A percentile compares a stretch with the other conserved stretches of the same genome.
phyloP scores from a whole-genome alignment of 1,284 basidiomycete species.

The Sporisorium scitamineum region DNA sequence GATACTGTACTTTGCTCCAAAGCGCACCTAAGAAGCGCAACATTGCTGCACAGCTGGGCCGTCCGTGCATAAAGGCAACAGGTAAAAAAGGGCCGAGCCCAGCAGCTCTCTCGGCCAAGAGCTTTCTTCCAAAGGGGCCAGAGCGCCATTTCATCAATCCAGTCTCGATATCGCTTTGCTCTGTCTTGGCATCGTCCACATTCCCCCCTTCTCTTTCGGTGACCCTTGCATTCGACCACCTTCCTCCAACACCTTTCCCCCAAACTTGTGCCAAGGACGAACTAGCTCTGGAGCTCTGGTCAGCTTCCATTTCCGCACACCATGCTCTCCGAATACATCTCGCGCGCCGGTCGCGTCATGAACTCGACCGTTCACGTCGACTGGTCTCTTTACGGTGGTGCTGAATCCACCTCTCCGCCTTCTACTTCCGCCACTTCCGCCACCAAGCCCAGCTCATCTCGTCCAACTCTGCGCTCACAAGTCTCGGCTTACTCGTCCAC shows the following conservation, averaged over 20 bases:
- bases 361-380: constrained; percentile 62
- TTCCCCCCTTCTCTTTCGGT: too few relatives aligned
- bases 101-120: not conserved
- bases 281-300: constrained; percentile 3
- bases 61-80: constrained; percentile 21
- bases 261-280: too few relatives aligned
- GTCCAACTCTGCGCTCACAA: not conserved
- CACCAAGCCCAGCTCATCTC: not conserved
- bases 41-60: constrained; percentile 8
- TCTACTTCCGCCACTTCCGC: constrained; percentile 14
- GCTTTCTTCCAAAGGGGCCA: not conserved
- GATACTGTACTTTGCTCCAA: too few relatives aligned
- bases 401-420: constrained; percentile 47
- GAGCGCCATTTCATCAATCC: too few relatives aligned
- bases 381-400: constrained; percentile 68
- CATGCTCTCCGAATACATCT: constrained; percentile 23
- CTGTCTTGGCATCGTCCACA: too few relatives aligned
- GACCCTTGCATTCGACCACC: too few relatives aligned
- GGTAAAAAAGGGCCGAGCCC: not conserved
- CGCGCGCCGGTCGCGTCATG: constrained; percentile 26
- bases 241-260: too few relatives aligned
- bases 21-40: too few relatives aligned
- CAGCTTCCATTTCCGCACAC: not conserved
- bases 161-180: too few relatives aligned
- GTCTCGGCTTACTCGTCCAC: constrained; percentile 10